Conservation (phyloP, 192 early-diverging fungal species). For the Chytriomyces confervae region DNA sequence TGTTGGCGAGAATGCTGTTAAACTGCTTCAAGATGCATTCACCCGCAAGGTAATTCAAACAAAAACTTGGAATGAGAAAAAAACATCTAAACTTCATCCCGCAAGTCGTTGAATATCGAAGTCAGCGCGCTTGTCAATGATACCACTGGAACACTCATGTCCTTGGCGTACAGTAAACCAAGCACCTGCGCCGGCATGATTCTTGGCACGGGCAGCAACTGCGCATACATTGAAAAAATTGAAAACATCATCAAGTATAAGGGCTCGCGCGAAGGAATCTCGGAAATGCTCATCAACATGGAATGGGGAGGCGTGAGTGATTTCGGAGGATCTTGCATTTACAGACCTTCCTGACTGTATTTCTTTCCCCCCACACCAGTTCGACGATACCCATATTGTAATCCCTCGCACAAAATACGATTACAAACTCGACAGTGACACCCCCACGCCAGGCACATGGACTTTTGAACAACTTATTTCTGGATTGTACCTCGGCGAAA, state of each 20-base stretch:
- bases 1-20: slow-evolving; percentile 83
- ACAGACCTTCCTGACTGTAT: neutral
- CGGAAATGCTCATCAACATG: slow-evolving; percentile 92
- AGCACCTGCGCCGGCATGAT: slow-evolving; percentile 85
- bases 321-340: neutral
- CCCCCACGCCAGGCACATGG: slow-evolving; percentile 81
- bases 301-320: slow-evolving; percentile 80
- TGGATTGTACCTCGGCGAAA: slow-evolving; percentile 92
- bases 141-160: slow-evolving; percentile 89
- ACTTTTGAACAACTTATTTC: slow-evolving; percentile 96
- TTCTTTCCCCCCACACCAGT: neutral
- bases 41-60: slow-evolving; percentile 49
- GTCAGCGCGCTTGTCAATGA: slow-evolving; percentile 94
- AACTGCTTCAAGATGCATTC: slow-evolving; percentile 84
- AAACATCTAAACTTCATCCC: neutral
- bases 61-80: neutral
- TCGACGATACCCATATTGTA: slow-evolving; percentile 76
- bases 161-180: slow-evolving; percentile 84
- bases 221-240: slow-evolving; percentile 87
- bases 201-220: slow-evolving; percentile 92
- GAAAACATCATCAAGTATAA: slow-evolving; percentile 77
- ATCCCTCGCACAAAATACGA: slow-evolving; percentile 89
- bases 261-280: slow-evolving; percentile 33
- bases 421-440: slow-evolving; percentile 74
- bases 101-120: slow-evolving; percentile 65